Evolutionary conservation across 768 basidiomycete genomes (phyloP), one percentile per base, ranked within the genome.

Genomic region (Panaeolus papilionaceus): DNA sequence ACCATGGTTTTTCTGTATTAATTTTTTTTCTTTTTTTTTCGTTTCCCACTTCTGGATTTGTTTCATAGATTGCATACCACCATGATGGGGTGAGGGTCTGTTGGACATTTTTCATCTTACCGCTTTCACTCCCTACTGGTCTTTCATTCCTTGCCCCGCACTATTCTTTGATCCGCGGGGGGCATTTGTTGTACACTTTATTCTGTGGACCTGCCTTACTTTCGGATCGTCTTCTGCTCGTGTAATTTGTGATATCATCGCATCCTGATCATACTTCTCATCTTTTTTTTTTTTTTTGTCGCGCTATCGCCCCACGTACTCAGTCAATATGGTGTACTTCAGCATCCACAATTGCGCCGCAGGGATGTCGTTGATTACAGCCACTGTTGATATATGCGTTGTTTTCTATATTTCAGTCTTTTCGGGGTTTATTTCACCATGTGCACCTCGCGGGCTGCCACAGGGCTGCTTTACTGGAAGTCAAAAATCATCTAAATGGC

Each of bases 171-270:
- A 51, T 51, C 6, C 20, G 47, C 47, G n/a, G 26, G 26, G 16
- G 54, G 20, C 3, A 23, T 33, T 28, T 37, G 33, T 58, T 58
- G 54, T 58, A 58, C 49, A 51, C 26, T 58, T 58, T 33, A 58
- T 58, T 33, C 28, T 33, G 33, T 33, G 54, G 26, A 58, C 54
- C 20, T 58, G 20, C n/a, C 12, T 58, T 58, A 28, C 20, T 14
- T 14, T 28, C 28, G 54, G 54, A 28, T 58, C 54, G 26, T 16
- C 33, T 33, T 28, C n/a, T 58, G 47, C 26, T 26, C 2, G 45
- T 51, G 54, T 58, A 58, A 58, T 23, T 33, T 58, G 54, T 58
- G 54, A 23, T 58, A 58, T 58, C 28, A 58, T 33, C 33, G 28
- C 54, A 33, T 33, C 9, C 33, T 58, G 28, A 33, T 14, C 54